phyloP scores from a whole-genome alignment of 805 yeast species.

The Tetrapisispora pingtungensis region DNA sequence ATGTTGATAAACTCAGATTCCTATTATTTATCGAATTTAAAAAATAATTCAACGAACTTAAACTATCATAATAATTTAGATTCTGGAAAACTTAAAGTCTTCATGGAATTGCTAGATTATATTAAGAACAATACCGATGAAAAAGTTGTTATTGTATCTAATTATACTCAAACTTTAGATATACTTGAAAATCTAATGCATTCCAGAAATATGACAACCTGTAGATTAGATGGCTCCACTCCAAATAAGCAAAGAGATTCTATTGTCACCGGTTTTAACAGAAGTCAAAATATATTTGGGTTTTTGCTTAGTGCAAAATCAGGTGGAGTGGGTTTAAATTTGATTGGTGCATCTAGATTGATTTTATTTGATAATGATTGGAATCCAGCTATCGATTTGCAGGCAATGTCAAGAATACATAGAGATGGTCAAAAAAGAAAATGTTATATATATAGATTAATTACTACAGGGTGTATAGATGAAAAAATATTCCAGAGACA shows the following conservation, averaged over 20 bases:
- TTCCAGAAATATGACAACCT: conserved; percentile 39
- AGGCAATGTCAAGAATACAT: conserved; percentile 92
- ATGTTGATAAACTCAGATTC: conserved; percentile 44
- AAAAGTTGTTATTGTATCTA: conserved; percentile 77
- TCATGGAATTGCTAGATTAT: conserved; percentile 46
- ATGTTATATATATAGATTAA: conserved; percentile 69
- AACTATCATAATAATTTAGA: conserved; percentile 18
- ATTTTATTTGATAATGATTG: conserved; percentile 89
- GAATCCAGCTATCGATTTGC: conserved; percentile 90
- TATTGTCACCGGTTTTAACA: conserved; percentile 63
- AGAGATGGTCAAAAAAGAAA: conserved; percentile 83
- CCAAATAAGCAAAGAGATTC: conserved; percentile 54
- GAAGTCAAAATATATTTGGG: conserved; percentile 38
- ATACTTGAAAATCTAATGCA: conserved; percentile 50
- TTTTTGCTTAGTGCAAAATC: conserved; percentile 80
- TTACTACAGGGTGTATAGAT: conserved; percentile 85
- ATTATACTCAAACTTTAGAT: conserved; percentile 80
- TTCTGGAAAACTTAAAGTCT: conserved; percentile 56
- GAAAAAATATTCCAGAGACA: conserved; percentile 93
- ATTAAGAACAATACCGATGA: conserved; percentile 40
- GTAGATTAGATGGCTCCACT: conserved; percentile 78
- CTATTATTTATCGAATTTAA: conserved; percentile 12
- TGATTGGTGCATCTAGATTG: conserved; percentile 81
- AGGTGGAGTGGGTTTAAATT: conserved; percentile 88
- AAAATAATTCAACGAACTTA: conserved; percentile 4